Percentiles rank a stretch among this genome's conserved stretches.
Evolutionary conservation across 139 green algal genomes (phyloP).

Genomic region (Edaphochlamys debaryana): DNA sequence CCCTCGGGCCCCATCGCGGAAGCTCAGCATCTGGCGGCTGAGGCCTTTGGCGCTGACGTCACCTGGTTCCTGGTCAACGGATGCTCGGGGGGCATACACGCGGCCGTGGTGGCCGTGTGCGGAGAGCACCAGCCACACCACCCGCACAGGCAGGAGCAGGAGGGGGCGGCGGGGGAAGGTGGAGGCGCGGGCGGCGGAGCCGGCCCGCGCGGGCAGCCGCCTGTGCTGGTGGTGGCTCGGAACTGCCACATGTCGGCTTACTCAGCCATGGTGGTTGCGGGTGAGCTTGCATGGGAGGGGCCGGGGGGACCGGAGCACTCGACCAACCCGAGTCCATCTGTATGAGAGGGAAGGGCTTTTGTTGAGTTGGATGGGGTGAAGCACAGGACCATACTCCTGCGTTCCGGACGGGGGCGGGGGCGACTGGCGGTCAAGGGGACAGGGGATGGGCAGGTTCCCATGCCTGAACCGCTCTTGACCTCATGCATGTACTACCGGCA

Average conservation of each 20-base stretch:
- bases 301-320: too few relatives aligned
- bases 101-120: conserved; percentile 65
- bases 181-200: background rate
- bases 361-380: too few relatives aligned
- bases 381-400: too few relatives aligned
- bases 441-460: too few relatives aligned
- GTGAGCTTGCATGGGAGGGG: too few relatives aligned
- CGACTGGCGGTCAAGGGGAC: too few relatives aligned
- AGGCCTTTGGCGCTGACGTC: conserved; percentile 74
- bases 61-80: conserved; percentile 96
- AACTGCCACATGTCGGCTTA: conserved; percentile 90
- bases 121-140: background rate
- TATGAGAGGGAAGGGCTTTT: too few relatives aligned
- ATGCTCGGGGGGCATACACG: conserved; percentile 82
- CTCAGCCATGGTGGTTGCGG: conserved; percentile 77
- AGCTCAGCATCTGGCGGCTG: conserved; percentile 79
- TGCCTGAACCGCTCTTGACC: too few relatives aligned
- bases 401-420: too few relatives aligned
- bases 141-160: background rate
- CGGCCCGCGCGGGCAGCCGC: background rate
- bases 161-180: background rate
- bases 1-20: conserved; percentile 79
- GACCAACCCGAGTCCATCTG: too few relatives aligned
- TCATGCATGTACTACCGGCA: too few relatives aligned
- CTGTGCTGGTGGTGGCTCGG: conserved; percentile 79